These are phyloP conservation scores for Xerocomellus intermedius DNA, from an alignment of 768 basidiomycete genomes.

Conservation along the genomic window DNA sequence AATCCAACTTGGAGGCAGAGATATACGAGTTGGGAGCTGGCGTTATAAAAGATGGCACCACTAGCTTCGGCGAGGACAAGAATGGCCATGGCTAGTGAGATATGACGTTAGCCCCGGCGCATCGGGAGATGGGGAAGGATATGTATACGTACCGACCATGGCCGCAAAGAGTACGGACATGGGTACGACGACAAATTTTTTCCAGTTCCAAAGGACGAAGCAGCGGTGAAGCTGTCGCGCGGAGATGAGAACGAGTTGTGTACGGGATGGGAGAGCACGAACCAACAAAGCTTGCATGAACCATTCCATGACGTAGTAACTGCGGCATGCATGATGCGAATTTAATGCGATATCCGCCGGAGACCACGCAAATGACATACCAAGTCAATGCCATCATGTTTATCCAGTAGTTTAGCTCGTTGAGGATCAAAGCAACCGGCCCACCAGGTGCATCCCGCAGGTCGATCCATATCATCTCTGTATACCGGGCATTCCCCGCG, in stretches of 20 bases:
- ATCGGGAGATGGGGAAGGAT: background rate
- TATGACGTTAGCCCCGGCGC: background rate
- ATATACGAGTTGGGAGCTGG: slow-evolving; percentile 26
- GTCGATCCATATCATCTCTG: slow-evolving; percentile 34
- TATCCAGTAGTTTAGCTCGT: slow-evolving; percentile 15
- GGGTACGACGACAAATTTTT: slow-evolving; percentile 11
- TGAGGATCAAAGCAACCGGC: slow-evolving; percentile 12
- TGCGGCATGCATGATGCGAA: background rate
- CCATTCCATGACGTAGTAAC: slow-evolving; percentile 32
- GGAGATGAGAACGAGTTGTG: background rate
- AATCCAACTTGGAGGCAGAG: slow-evolving; percentile 29
- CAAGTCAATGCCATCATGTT: slow-evolving; percentile 21
- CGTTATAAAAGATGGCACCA: slow-evolving; percentile 16
- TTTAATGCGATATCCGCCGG: background rate
- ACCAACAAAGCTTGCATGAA: slow-evolving; percentile 28
- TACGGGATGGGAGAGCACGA: background rate
- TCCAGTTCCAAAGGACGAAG: slow-evolving; percentile 14
- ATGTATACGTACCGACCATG: slow-evolving; percentile 13
- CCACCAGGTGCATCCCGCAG: slow-evolving; percentile 18
- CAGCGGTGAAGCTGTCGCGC: slow-evolving; percentile 16
- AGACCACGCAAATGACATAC: slow-evolving; percentile 5
- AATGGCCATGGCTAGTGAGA: slow-evolving; percentile 16
- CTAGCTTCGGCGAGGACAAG: slow-evolving; percentile 11
- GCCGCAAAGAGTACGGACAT: slow-evolving; percentile 14
- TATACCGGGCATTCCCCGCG: slow-evolving; percentile 26